These are phyloP conservation scores for Colletotrichum sp. DNA, from an alignment of 2,329 filamentous ascomycete genomes.

Conservation along the genomic window DNA sequence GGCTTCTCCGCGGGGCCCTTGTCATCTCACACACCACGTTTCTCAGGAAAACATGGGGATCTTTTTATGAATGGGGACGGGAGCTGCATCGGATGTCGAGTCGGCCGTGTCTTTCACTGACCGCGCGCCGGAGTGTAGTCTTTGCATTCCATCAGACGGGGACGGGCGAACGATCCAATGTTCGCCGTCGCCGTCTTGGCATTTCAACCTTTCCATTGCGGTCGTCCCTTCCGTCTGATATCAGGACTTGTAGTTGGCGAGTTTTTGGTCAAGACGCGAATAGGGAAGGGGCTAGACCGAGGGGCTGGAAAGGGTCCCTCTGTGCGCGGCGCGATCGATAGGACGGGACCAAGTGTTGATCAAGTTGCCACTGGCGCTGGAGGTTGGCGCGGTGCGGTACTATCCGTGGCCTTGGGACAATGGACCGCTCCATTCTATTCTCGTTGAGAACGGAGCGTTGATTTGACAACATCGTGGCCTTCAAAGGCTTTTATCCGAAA, in stretches of 20 bases:
- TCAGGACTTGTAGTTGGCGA: background rate
- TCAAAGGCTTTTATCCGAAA: background rate
- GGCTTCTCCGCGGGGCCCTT: background rate
- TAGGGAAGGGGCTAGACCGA: background rate
- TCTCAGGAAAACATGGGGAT: background rate
- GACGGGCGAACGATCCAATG: background rate
- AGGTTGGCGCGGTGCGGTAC: background rate
- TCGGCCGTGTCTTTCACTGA: background rate
- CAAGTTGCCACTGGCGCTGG: background rate
- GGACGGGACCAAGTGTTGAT: background rate
- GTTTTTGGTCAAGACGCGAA: background rate
- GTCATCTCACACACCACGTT: background rate
- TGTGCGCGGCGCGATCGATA: background rate
- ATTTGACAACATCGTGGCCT: background rate
- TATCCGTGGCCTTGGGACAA: background rate
- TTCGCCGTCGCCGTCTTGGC: background rate
- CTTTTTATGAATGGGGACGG: background rate
- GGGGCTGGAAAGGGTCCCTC: background rate
- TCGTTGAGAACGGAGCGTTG: background rate
- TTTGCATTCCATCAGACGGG: background rate
- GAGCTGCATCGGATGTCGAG: background rate
- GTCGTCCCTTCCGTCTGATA: background rate
- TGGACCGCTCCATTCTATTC: background rate
- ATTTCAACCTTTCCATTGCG: background rate
- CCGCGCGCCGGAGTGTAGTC: background rate